phyloP scores from a whole-genome alignment of 768 basidiomycete genomes.

The Lactifluus pinguis region DNA sequence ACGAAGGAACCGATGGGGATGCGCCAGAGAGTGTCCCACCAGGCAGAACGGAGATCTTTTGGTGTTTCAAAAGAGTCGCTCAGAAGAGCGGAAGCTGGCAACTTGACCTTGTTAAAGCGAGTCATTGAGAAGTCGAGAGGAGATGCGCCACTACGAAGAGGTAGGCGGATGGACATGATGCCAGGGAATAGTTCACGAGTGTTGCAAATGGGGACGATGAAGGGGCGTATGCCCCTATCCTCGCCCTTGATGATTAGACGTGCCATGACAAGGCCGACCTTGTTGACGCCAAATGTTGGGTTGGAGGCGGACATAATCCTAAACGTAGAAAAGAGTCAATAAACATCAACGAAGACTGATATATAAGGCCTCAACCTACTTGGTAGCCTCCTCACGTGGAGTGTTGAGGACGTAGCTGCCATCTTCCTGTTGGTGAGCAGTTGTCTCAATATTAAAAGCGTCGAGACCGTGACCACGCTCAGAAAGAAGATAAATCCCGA shows the following conservation, averaged over 20 bases:
- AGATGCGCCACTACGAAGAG: conserved; percentile 39
- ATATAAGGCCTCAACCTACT: conserved; percentile 30
- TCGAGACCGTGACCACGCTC: conserved; percentile 54
- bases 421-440: conserved; percentile 39
- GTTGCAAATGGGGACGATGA: conserved; percentile 48
- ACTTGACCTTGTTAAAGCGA: conserved; percentile 42
- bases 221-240: conserved; percentile 44
- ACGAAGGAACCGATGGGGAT: conserved; percentile 7
- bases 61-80: conserved; percentile 33
- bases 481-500: conserved; percentile 19
- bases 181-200: conserved; percentile 45
- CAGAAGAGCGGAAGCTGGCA: conserved; percentile 41
- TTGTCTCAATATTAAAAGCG: conserved; percentile 53
- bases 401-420: conserved; percentile 47
- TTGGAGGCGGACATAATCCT: conserved; percentile 56
- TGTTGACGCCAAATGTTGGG: conserved; percentile 43
- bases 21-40: conserved; percentile 41
- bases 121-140: conserved; percentile 53
- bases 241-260: conserved; percentile 41
- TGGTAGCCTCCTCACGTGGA: conserved; percentile 48
- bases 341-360: not conserved
- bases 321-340: not conserved
- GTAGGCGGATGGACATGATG: conserved; percentile 41
- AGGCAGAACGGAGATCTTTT: conserved; percentile 35
- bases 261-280: conserved; percentile 50